phyloP scores from a whole-genome alignment of 1,284 basidiomycete genomes.

The Termitomyces sp. region DNA sequence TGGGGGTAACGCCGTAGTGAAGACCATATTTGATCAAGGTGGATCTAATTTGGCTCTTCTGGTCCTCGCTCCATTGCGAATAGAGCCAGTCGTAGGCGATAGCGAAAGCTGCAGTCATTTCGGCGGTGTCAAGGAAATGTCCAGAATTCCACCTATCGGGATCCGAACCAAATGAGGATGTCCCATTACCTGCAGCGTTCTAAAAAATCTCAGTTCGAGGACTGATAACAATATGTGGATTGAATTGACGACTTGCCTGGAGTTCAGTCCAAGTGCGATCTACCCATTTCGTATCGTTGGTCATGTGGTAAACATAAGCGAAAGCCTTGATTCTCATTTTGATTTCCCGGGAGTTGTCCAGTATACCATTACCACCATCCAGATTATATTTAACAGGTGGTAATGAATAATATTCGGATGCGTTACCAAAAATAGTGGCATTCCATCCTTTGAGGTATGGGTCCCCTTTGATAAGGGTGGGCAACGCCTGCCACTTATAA shows the following conservation, averaged over 20 bases:
- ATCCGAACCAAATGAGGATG: constrained; percentile 56
- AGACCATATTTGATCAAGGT: constrained; percentile 83
- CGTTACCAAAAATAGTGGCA: constrained; percentile 87
- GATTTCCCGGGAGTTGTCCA: constrained; percentile 87
- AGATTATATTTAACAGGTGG: constrained; percentile 68
- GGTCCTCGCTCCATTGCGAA: constrained; percentile 74
- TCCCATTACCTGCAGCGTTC: constrained; percentile 68
- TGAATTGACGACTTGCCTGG: constrained; percentile 39
- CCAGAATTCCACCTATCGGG: constrained; percentile 73
- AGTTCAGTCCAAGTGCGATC: constrained; percentile 85
- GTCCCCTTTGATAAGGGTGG: constrained; percentile 74
- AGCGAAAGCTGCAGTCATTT: constrained; percentile 82
- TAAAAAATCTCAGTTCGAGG: constrained; percentile 20
- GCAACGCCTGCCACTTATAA: constrained; percentile 90
- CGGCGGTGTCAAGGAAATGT: constrained; percentile 95
- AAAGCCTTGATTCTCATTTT: constrained; percentile 93
- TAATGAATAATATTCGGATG: constrained; percentile 60
- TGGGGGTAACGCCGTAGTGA: constrained; percentile 51
- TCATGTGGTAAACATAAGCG: constrained; percentile 87
- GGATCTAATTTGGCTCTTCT: constrained; percentile 66
- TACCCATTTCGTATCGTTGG: constrained; percentile 85
- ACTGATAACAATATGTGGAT: not conserved
- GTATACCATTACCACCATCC: constrained; percentile 87
- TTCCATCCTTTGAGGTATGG: constrained; percentile 91
- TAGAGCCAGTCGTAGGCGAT: constrained; percentile 97